Conservation (phyloP, 176 grass and related monocot species). For the Pontederia crassipes region DNA sequence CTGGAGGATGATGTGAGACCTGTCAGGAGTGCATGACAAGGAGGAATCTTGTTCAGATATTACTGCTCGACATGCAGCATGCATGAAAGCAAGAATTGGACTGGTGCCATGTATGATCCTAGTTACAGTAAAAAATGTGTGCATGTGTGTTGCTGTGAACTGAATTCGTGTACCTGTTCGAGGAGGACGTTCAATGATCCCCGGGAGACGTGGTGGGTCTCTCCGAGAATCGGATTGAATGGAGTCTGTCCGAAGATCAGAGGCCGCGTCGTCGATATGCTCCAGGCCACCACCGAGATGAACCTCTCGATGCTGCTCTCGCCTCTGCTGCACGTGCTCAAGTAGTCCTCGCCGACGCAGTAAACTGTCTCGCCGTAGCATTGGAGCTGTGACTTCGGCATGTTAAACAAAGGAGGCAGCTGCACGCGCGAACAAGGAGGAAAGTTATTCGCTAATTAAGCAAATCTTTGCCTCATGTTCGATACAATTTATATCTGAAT, state of each 20-base stretch:
- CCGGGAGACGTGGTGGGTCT: slow-evolving; percentile 77
- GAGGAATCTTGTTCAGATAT: too few species aligned
- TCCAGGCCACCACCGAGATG: slow-evolving; percentile 58
- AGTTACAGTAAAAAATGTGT: too few species aligned
- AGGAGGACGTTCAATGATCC: slow-evolving; percentile 69
- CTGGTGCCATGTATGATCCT: too few species aligned
- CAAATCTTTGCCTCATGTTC: too few species aligned
- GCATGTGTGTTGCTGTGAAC: too few species aligned
- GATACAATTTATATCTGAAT: too few species aligned
- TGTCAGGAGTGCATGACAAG: slow-evolving; percentile 4
- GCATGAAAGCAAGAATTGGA: too few species aligned
- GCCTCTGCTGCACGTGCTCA: slow-evolving; percentile 30
- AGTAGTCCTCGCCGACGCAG: slow-evolving; percentile 50
- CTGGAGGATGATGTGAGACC: slow-evolving; percentile 76
- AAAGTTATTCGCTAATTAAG: too few species aligned
- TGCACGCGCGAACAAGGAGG: slow-evolving; percentile 3
- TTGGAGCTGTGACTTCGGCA: slow-evolving; percentile 94
- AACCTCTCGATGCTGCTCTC: slow-evolving; percentile 48
- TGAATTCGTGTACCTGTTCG: slow-evolving; percentile 45
- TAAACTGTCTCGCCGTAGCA: slow-evolving; percentile 79
- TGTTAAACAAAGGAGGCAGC: slow-evolving; percentile 89
- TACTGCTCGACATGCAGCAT: too few species aligned
- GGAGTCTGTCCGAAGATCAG: slow-evolving; percentile 86
- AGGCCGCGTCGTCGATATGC: slow-evolving; percentile 82
- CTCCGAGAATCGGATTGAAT: slow-evolving; percentile 84